Percentiles rank a stretch among this genome's conserved stretches.
phyloP scores from a whole-genome alignment of 163 green algal species.

The Coccomyxa subellipsoidea region DNA sequence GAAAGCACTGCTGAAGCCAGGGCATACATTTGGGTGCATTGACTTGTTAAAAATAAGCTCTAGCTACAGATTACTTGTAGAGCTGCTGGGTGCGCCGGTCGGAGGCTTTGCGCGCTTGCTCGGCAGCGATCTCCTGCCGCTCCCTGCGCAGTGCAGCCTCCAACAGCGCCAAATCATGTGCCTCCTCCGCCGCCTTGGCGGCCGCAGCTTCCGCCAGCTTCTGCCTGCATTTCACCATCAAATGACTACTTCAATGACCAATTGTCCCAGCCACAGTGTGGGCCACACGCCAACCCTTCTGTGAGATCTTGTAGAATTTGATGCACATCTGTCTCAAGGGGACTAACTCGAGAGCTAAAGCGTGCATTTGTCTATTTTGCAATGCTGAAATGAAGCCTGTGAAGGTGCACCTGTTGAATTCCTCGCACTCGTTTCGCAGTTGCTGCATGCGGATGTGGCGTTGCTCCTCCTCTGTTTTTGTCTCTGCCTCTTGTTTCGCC shows the following conservation, averaged over 20 bases:
- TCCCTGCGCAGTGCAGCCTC: neutral
- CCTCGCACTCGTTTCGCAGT: slow-evolving; percentile 20
- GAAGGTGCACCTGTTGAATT: slow-evolving; percentile 23
- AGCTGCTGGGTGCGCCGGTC: neutral
- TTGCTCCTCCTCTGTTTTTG: neutral
- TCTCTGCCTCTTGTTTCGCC: slow-evolving; percentile 18
- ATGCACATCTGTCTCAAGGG: neutral
- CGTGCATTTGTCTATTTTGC: too few relatives aligned
- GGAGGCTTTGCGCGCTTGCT: neutral
- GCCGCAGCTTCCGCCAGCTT: neutral
- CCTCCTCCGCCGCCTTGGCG: neutral
- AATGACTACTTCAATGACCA: neutral
- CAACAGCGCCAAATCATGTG: neutral
- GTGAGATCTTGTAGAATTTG: neutral
- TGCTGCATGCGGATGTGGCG: slow-evolving; percentile 4
- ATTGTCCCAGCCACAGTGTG: neutral
- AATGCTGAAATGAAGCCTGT: neutral
- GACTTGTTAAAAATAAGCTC: too few relatives aligned
- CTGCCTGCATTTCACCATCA: neutral
- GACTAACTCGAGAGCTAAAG: too few relatives aligned
- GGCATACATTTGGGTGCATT: too few relatives aligned
- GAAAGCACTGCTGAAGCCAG: too few relatives aligned
- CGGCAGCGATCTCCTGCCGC: neutral
- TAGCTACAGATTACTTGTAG: too few relatives aligned
- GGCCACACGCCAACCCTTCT: neutral